Base-by-base conservation (phyloP, 495 filamentous ascomycete genomes). In the Aspergillus sclerotioniger region DNA sequence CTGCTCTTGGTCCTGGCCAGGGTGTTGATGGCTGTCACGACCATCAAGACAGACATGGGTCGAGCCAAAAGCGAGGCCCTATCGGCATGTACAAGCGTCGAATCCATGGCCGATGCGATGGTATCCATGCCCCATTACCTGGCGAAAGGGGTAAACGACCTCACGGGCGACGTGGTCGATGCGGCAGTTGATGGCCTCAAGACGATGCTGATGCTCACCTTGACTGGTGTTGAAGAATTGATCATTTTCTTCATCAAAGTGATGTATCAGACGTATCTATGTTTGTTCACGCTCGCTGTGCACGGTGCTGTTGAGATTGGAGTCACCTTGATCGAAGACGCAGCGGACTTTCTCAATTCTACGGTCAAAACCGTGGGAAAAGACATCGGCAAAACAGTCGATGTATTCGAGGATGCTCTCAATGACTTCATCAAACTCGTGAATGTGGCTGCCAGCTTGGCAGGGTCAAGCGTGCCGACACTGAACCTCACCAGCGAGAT, bases 51-150 rank as follows among this genome's bases (percentile, higher is more conserved):
- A 53, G 85, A 91, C 67, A 80, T 98, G 66, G 83, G 65, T 17
- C 82, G 84, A 39, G 94, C 95, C 41, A 85, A 90, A 64, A 72
- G 71, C 41, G 85, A 97, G 78, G 92, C 94, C 17, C 79, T 96
- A 17, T 87, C 88, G 31, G 90, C 92, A 53, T 98, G 94, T 65
- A 90, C 88, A 53, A 84, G 86, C 59, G 92, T 98, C n/a, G 93
- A 98, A 71, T 90, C 90, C 52, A 84, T 95, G 71, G 95, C 93
- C 60, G 96, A 91, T 66, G 82, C 92, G 35, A 93, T 98, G 90
- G 94, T 92, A 20, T 97, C 93, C 17, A 95, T 96, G 91, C 94
- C 94, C 16, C 86, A 96, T 69, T 98, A 96, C 76, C 84, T 97
- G 63, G 84, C 92, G 1, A 76, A 82, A 43, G 94, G 94, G 21